These are phyloP conservation scores for Epichloe gansuensis DNA, from an alignment of 2,329 filamentous ascomycete genomes.

Conservation along the genomic window DNA sequence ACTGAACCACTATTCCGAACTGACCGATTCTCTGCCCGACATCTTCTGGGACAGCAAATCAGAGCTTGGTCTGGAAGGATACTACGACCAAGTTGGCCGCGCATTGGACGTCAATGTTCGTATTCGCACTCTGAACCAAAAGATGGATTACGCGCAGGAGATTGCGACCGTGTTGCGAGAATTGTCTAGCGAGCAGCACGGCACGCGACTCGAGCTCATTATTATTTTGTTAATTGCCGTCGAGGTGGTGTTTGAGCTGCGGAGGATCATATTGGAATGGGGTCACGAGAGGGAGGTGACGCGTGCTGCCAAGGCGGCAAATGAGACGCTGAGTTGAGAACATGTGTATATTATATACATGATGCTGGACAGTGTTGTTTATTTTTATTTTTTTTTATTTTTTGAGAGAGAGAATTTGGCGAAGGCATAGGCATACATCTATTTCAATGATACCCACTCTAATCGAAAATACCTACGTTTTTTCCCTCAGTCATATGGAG, in stretches of 20 bases:
- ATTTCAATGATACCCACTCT: not conserved
- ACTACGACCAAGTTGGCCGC: conserved; percentile 86
- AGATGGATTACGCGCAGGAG: conserved; percentile 95
- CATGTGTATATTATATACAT: not conserved
- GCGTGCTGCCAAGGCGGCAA: conserved; percentile 5
- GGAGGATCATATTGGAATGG: conserved; percentile 56
- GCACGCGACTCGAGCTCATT: conserved; percentile 80
- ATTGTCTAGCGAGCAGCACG: conserved; percentile 80
- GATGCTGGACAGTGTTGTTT: not conserved
- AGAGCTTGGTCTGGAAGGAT: conserved; percentile 80
- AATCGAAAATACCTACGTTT: not conserved
- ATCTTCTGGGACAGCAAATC: conserved; percentile 91
- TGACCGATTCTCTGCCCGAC: conserved; percentile 89
- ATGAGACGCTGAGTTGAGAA: conserved; percentile 4
- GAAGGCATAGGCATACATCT: not conserved
- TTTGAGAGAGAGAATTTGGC: not conserved
- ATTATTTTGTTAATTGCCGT: conserved; percentile 90
- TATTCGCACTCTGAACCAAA: conserved; percentile 86
- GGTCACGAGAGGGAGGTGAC: conserved; percentile 21
- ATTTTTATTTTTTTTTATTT: not conserved
- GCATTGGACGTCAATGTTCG: conserved; percentile 84
- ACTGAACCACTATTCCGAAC: conserved; percentile 90
- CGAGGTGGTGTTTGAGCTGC: conserved; percentile 79
- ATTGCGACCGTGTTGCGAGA: conserved; percentile 83
- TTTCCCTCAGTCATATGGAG: not conserved